Evolutionary conservation across 257 asterid genomes (phyloP), one percentile per base, ranked within the genome.

Genomic region (Solanum microdontum): DNA sequence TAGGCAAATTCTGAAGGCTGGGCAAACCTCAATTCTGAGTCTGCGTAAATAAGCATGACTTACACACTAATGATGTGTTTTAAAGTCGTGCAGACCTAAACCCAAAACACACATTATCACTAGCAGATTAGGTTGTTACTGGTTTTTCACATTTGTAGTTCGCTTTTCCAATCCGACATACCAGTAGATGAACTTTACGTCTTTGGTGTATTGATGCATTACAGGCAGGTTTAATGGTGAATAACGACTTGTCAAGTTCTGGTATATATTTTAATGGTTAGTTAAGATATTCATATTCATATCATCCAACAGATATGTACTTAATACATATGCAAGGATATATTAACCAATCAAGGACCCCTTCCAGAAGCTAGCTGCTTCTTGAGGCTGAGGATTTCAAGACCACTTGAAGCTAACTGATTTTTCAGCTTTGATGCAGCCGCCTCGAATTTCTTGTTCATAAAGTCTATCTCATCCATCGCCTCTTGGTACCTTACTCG

Each of bases 341-440:
- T 17, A 45, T 45, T 28, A 80, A 26, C 68, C 40, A 80, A 43
- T 80, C 85, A 80, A 15, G 85, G 39, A 80, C 90, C 88, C 84
- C 87, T 86, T 28, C 80, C 30, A 23, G 90, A 86, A 51, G 93
- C 93, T 32, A 93, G 93, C 87, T 93, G 92, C 89, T 90, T 94
- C 93, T 89, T 93, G 86, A 94, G 95, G 89, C 84, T 84, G 10
- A 95, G 92, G 86, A 92, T 60, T 90, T 95, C 94, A 43, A 12
- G 83, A 23, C 94, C 96, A 39, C 74, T 92, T 6, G 88, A 58
- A 86, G 93, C 94, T 76, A 94, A 88, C 68, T 92, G 91, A 55
- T 89, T 91, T 91, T 96, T 96, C 88, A 96, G 93, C 64, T 89
- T 91, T 33, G 83, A 62, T 14, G 96, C 89, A 76, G 95, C 98